Percentiles rank a stretch among this genome's conserved stretches.
Conservation (phyloP, 352 stramenopile genomes). For the Phytophthora crassamura region DNA sequence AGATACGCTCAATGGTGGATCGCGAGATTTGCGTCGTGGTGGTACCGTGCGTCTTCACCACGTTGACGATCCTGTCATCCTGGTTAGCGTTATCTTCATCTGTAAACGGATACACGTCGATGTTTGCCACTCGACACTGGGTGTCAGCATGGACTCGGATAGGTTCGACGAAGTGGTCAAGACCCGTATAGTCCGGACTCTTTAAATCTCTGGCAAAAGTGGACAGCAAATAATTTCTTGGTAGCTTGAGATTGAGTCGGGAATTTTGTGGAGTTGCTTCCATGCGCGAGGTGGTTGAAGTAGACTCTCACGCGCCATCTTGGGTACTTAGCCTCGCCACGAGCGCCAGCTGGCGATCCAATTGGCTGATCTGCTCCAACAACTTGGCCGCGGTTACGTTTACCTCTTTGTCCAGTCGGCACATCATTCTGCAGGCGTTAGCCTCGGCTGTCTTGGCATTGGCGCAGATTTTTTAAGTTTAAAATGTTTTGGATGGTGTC, state of each 20-base stretch:
- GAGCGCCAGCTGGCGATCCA: slow-evolving; percentile 1
- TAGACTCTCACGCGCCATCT: slow-evolving; percentile 32
- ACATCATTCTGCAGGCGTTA: neutral
- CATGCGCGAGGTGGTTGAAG: slow-evolving; percentile 32
- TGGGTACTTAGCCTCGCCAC: slow-evolving; percentile 33
- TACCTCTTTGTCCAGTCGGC: slow-evolving; percentile 3
- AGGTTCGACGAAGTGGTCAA: slow-evolving; percentile 44
- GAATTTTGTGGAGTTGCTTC: slow-evolving; percentile 15
- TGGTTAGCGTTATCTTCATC: neutral
- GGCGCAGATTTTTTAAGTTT: slow-evolving; percentile 18
- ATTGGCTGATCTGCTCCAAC: slow-evolving; percentile 3
- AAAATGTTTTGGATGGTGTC: too few species aligned
- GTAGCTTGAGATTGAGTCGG: slow-evolving; percentile 8
- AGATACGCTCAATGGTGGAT: slow-evolving; percentile 45
- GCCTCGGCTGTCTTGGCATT: slow-evolving; percentile 12
- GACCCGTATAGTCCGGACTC: slow-evolving; percentile 44
- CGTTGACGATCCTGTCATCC: slow-evolving; percentile 25
- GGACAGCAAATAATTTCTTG: slow-evolving; percentile 29
- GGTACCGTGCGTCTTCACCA: slow-evolving; percentile 37
- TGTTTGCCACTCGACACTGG: slow-evolving; percentile 14
- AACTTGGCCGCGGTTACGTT: neutral
- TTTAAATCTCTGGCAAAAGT: slow-evolving; percentile 37
- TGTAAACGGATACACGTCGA: slow-evolving; percentile 15
- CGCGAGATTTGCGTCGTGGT: slow-evolving; percentile 48
- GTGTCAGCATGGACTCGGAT: slow-evolving; percentile 42